phyloP scores from a whole-genome alignment of 2,329 filamentous ascomycete species.

The Aspergillus sojae region DNA sequence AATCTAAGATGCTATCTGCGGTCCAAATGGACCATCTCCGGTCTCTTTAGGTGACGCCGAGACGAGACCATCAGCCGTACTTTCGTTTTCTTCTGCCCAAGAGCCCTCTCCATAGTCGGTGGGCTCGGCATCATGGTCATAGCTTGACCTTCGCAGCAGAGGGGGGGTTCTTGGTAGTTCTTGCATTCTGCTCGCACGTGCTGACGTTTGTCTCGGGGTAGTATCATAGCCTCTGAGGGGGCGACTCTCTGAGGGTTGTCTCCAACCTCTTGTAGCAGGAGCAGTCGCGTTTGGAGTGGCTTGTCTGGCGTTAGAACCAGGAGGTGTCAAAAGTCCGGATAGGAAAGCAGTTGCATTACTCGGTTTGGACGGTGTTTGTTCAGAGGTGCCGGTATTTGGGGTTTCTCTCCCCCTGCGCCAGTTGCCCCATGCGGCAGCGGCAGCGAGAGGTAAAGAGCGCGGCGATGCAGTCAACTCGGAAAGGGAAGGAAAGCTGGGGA shows the following conservation, averaged over 20 bases:
- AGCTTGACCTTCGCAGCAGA: slow-evolving; percentile 57
- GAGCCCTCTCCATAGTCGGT: slow-evolving; percentile 49
- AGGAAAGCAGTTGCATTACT: slow-evolving; percentile 64
- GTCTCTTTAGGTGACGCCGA: slow-evolving; percentile 36
- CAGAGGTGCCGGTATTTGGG: slow-evolving; percentile 46
- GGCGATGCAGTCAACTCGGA: slow-evolving; percentile 78
- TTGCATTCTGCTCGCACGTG: slow-evolving; percentile 32
- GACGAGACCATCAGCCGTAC: slow-evolving; percentile 47
- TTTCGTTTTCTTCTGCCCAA: slow-evolving; percentile 54
- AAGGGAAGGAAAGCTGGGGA: slow-evolving; percentile 77
- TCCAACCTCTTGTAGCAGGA: slow-evolving; percentile 30
- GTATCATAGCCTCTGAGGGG: slow-evolving; percentile 36
- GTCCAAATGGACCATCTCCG: slow-evolving; percentile 35
- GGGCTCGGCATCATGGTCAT: slow-evolving; percentile 62
- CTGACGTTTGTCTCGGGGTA: slow-evolving; percentile 32
- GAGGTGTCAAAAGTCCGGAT: slow-evolving; percentile 86
- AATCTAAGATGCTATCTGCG: slow-evolving; percentile 29
- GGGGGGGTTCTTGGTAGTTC: slow-evolving; percentile 55
- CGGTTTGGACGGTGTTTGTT: slow-evolving; percentile 64
- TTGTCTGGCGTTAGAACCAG: slow-evolving; percentile 71
- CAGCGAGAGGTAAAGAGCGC: slow-evolving; percentile 74
- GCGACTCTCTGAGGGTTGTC: slow-evolving; percentile 38
- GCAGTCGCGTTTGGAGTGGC: slow-evolving; percentile 52
- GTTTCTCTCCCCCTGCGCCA: slow-evolving; percentile 75
- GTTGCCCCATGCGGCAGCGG: slow-evolving; percentile 96